Conservation (phyloP, 768 basidiomycete species). For the Agrocybe praecox region DNA sequence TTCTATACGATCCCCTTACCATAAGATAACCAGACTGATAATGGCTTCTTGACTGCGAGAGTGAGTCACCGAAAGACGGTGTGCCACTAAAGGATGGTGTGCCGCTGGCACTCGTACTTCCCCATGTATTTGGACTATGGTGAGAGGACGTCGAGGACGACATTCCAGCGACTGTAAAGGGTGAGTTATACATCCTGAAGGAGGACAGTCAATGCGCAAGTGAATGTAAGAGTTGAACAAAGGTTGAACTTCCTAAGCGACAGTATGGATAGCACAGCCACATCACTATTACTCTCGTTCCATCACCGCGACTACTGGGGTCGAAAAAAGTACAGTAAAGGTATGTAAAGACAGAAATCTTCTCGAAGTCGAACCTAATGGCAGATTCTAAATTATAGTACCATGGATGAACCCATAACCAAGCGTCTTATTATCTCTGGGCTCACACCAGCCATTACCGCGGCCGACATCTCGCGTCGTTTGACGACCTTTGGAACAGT, state of each 20-base stretch:
- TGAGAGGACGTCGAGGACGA: slow-evolving; percentile 50
- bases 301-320: too few relatives aligned
- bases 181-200: slow-evolving; percentile 39
- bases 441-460: slow-evolving; percentile 65
- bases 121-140: slow-evolving; percentile 57
- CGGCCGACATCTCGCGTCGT: slow-evolving; percentile 56
- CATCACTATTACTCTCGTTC: background rate
- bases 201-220: background rate
- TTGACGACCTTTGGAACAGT: slow-evolving; percentile 72
- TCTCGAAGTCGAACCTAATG: too few relatives aligned
- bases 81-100: slow-evolving; percentile 33
- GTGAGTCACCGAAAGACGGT: slow-evolving; percentile 62
- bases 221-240: background rate
- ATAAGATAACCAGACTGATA: slow-evolving; percentile 84
- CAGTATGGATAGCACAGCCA: background rate
- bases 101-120: slow-evolving; percentile 43
- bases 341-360: too few relatives aligned
- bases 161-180: slow-evolving; percentile 66
- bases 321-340: too few relatives aligned
- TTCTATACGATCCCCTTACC: slow-evolving; percentile 41
- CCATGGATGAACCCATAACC: slow-evolving; percentile 33
- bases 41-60: slow-evolving; percentile 73
- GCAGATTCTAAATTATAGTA: too few relatives aligned
- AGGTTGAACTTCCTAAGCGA: background rate
- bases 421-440: slow-evolving; percentile 79